Evolutionary conservation across 1,139 yeast genomes (phyloP).

Genomic region (Arxiozyma slooffiae): DNA sequence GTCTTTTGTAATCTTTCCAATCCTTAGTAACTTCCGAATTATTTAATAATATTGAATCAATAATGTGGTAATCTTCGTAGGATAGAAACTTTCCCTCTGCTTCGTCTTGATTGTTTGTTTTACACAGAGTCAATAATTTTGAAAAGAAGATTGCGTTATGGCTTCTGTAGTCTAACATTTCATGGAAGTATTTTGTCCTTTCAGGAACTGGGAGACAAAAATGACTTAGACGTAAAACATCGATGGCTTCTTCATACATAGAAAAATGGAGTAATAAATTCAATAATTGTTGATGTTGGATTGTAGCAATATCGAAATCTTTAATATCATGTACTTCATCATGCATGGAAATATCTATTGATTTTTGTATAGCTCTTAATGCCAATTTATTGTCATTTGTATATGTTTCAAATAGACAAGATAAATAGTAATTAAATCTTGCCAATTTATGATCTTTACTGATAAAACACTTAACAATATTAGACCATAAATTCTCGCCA

Average conservation of each 20-base stretch:
- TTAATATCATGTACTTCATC: slow-evolving; percentile 13
- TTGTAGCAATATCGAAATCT: slow-evolving; percentile 16
- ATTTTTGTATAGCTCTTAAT: slow-evolving; percentile 22
- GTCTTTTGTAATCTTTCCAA: slow-evolving; percentile 21
- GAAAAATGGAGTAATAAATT: slow-evolving; percentile 21
- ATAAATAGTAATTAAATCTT: slow-evolving; percentile 8
- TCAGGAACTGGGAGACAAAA: slow-evolving; percentile 13
- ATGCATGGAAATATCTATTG: slow-evolving; percentile 21
- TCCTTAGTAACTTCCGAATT: slow-evolving; percentile 10
- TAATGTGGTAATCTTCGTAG: slow-evolving; percentile 36
- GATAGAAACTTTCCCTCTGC: slow-evolving; percentile 13
- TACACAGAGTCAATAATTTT: slow-evolving; percentile 18
- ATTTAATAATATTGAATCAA: slow-evolving; percentile 34
- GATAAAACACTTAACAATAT: slow-evolving; percentile 15
- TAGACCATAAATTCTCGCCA: slow-evolving; percentile 17
- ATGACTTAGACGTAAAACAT: slow-evolving; percentile 26
- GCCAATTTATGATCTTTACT: slow-evolving; percentile 7
- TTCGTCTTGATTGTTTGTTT: slow-evolving; percentile 4
- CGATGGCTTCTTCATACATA: slow-evolving; percentile 25
- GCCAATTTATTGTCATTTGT: slow-evolving; percentile 15
- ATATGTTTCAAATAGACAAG: slow-evolving; percentile 8
- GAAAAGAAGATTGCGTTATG: slow-evolving; percentile 18
- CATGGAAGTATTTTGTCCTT: slow-evolving; percentile 19
- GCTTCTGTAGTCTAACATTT: slow-evolving; percentile 20
- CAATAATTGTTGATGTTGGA: slow-evolving; percentile 23